Conservation (phyloP, 768 basidiomycete species). For the Podaxis carcinomalis region DNA sequence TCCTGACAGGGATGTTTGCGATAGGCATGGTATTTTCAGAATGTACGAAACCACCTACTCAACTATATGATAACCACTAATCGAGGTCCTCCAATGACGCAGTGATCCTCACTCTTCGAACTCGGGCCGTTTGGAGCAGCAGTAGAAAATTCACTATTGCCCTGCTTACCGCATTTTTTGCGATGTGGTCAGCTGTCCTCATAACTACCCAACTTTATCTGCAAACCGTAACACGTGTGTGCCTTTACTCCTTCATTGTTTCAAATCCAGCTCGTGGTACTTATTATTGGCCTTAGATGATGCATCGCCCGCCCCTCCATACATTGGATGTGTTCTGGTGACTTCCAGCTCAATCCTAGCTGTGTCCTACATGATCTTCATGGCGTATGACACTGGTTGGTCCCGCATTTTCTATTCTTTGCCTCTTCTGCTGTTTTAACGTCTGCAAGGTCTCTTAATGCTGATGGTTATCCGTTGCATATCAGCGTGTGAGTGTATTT, state of each 20-base stretch:
- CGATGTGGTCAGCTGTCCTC: neutral
- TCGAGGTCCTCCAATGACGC: no score
- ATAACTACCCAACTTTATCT: neutral
- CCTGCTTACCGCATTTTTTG: neutral
- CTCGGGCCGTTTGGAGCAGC: neutral
- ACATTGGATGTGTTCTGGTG: neutral
- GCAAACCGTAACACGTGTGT: neutral
- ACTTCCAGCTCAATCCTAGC: neutral
- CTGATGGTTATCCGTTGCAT: constrained; percentile 1
- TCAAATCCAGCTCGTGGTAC: no score
- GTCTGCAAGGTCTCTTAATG: neutral
- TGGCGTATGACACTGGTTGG: constrained; percentile 4
- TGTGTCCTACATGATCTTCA: neutral
- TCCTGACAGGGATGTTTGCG: no score
- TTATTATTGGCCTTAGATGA: neutral
- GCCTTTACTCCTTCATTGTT: no score
- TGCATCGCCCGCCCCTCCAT: neutral
- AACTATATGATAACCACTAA: no score
- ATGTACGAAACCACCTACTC: no score
- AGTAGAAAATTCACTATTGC: neutral
- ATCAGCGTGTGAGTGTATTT: neutral
- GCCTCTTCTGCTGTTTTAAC: neutral
- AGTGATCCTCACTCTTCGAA: constrained; percentile 7
- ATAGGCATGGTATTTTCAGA: no score
- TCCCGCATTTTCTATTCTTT: neutral